Percentiles rank a stretch among this genome's conserved stretches.
These are phyloP conservation scores for Mrakia gelida DNA, from an alignment of 768 basidiomycete species.

Conservation along the genomic window DNA sequence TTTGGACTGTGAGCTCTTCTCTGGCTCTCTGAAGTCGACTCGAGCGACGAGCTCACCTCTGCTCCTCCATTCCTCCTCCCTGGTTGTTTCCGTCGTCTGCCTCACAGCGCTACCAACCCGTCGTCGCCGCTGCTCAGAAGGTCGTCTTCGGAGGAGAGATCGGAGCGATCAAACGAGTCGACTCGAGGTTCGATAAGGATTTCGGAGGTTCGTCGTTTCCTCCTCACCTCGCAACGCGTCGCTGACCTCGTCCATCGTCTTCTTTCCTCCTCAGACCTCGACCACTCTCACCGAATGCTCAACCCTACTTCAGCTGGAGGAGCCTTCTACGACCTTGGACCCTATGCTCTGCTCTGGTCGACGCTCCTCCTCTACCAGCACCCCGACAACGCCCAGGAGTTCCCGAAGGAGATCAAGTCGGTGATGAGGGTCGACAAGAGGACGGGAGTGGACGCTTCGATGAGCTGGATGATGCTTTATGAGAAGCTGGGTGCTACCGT, in stretches of 20 bases:
- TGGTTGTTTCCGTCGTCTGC: not conserved
- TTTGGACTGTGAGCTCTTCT: not conserved
- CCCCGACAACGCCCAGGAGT: slow-evolving; percentile 39
- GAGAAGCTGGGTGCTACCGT: slow-evolving; percentile 13
- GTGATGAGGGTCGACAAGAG: slow-evolving; percentile 1
- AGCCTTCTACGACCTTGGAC: slow-evolving; percentile 44
- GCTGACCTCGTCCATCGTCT: not conserved
- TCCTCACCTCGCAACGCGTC: too few species aligned
- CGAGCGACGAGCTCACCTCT: not conserved
- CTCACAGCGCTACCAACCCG: slow-evolving; percentile 23
- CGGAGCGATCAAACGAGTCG: slow-evolving; percentile 20
- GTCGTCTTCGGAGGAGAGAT: slow-evolving; percentile 19
- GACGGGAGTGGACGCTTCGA: slow-evolving; percentile 24
- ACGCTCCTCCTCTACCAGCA: slow-evolving; percentile 40
- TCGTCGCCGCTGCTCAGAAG: slow-evolving; percentile 16
- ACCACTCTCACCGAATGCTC: slow-evolving; percentile 39
- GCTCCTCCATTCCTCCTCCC: too few species aligned
- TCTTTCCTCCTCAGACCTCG: slow-evolving; percentile 24
- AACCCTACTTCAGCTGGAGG: slow-evolving; percentile 43
- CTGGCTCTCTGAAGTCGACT: too few species aligned
- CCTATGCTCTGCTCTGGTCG: slow-evolving; percentile 27
- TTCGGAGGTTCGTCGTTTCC: slow-evolving; percentile 3
- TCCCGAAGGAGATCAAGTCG: slow-evolving; percentile 34
- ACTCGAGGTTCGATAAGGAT: slow-evolving; percentile 24
- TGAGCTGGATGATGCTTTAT: slow-evolving; percentile 5